These are phyloP conservation scores for Podospora comata DNA, from an alignment of 495 filamentous ascomycete genomes.

Conservation along the genomic window DNA sequence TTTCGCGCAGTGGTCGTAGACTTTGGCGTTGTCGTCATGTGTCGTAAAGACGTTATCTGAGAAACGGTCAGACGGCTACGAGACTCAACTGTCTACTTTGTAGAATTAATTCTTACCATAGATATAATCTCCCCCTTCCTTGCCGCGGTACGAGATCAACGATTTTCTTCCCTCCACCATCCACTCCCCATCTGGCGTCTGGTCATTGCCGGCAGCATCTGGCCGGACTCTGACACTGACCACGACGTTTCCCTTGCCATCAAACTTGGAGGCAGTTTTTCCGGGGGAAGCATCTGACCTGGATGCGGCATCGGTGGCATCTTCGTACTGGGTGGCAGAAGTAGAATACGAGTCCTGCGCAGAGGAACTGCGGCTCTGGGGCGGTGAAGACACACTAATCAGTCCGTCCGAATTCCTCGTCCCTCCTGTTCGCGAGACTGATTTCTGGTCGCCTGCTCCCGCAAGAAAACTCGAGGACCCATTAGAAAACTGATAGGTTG, in stretches of 20 bases:
- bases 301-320: conserved; percentile 53
- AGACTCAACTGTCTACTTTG: not conserved
- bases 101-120: conserved; percentile 63
- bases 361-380: conserved; percentile 84
- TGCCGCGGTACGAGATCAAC: conserved; percentile 76
- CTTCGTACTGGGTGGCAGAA: conserved; percentile 83
- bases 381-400: conserved; percentile 70
- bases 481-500: conserved; percentile 42
- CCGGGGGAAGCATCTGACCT: conserved; percentile 38
- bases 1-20: conserved; percentile 92
- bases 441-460: conserved; percentile 70
- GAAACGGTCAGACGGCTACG: conserved; percentile 19
- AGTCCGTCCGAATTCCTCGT: conserved; percentile 65
- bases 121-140: conserved; percentile 86
- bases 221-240: conserved; percentile 93
- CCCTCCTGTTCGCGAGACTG: conserved; percentile 55
- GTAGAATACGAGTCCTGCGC: conserved; percentile 88
- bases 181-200: conserved; percentile 78
- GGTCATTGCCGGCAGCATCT: conserved; percentile 62
- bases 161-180: conserved; percentile 81
- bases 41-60: conserved; percentile 93
- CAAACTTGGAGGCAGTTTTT: conserved; percentile 48
- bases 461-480: conserved; percentile 72
- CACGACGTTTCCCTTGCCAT: conserved; percentile 90
- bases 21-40: conserved; percentile 86